Base-by-base conservation (phyloP, 1,284 basidiomycete genomes). In the Heterobasidion occidentale region DNA sequence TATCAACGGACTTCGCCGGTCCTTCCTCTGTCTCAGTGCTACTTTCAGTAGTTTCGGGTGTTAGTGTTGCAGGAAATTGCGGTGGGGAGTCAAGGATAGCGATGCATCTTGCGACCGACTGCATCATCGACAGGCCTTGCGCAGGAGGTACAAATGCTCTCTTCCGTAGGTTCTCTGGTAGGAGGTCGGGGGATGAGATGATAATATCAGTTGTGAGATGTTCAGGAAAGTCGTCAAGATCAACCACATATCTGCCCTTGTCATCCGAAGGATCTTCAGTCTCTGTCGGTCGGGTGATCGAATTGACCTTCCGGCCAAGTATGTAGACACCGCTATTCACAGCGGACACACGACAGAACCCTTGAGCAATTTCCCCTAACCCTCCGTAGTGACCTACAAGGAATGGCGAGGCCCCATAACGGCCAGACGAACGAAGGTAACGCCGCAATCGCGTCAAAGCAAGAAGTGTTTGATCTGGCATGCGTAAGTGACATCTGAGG, bases 381-480 rank as follows among this genome's bases (percentile, higher is more conserved):
- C 94, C 93, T 35, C 96, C 96, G 67, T 98, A 98, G 64, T 98
- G 94, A 0, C 92, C 93, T 5, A 98, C 80, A 14, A 99, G 81
- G 71, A 95, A 98, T 0, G 96, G 86, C 0, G 92, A 93, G 9
- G 90, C 73, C 7, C 96, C 96, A 66, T 97, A 98, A 36, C 91
- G 79, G 1, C 96, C 95, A 12, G 86, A 74, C 1, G 93, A 92
- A 46, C 77, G 81, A 20, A 98, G 77, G 67, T 92, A 94, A 35
- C 76, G 72, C 12, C 85, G 79, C 17, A 94, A 73, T 9, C 93
- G 82, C 27, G 70, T 68, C 3, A 97, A 71, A 0, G 88, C 82
- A 1, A 80, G 77, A 8, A 83, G 67, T 0, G 86, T 81, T 1
- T 77, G 71, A 55, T 94, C 93, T 89, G 63, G 12, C 58, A 27